Evolutionary conservation across 306 rosid species (phyloP).

Genomic region (Prinsepia uniflora): DNA sequence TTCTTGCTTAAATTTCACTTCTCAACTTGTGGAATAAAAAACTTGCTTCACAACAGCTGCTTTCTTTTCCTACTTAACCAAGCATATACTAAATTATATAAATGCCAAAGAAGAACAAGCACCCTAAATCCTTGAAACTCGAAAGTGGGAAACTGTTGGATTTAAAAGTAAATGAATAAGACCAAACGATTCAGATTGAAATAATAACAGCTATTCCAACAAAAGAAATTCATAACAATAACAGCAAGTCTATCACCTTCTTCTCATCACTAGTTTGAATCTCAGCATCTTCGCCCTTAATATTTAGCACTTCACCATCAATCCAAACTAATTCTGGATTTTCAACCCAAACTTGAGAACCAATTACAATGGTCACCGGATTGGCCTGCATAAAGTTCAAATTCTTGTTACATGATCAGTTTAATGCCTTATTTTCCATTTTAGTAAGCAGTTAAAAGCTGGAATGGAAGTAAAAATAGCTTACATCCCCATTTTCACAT

Average conservation of each 20-base stretch:
- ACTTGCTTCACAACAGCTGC: background rate
- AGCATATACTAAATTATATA: background rate
- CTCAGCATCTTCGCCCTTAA: slow-evolving; percentile 78
- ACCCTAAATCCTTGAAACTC: background rate
- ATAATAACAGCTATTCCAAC: background rate
- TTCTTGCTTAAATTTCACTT: background rate
- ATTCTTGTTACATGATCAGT: slow-evolving; percentile 6
- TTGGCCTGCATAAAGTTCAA: slow-evolving; percentile 53
- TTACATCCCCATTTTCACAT: background rate
- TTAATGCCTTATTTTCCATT: slow-evolving; percentile 7
- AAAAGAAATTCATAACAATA: background rate
- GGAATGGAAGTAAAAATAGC: background rate
- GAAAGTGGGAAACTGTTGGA: background rate
- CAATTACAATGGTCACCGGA: slow-evolving; percentile 61
- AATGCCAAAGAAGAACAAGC: background rate
- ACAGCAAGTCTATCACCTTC: slow-evolving; percentile 42
- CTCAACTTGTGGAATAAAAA: background rate
- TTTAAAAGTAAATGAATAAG: background rate
- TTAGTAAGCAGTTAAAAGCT: slow-evolving; percentile 3
- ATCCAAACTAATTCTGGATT: slow-evolving; percentile 70
- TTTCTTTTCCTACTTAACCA: background rate
- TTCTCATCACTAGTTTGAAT: slow-evolving; percentile 58
- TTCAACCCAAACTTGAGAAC: slow-evolving; percentile 81
- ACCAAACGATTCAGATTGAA: background rate
- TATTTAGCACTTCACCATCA: slow-evolving; percentile 64